A percentile compares a stretch with the other conserved stretches of the same genome.
Evolutionary conservation across 257 asterid species (phyloP).

Genomic region (Solanum corneliomulleri): DNA sequence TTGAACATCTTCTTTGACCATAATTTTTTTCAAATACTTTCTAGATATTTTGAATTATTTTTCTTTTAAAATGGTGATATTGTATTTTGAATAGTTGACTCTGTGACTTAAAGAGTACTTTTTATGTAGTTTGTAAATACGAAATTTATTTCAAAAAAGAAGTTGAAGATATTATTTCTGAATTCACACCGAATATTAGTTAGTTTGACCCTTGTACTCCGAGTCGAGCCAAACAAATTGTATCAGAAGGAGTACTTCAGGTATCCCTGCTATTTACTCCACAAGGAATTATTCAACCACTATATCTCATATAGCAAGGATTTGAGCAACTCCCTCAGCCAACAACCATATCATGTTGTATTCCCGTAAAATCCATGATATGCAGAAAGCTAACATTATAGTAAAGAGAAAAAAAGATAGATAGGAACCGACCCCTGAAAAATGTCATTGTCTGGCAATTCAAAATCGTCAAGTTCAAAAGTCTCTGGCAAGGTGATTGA

Average conservation of each 20-base stretch:
- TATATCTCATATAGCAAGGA: background rate
- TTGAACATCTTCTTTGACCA: background rate
- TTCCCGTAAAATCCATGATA: background rate
- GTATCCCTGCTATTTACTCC: background rate
- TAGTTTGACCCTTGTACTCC: background rate
- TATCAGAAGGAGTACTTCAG: background rate
- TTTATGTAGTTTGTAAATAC: background rate
- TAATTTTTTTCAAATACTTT: background rate
- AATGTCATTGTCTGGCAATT: constrained; percentile 88
- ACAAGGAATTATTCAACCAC: background rate
- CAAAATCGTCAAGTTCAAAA: constrained; percentile 98
- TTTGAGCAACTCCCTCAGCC: background rate
- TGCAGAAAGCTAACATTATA: background rate
- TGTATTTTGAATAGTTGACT: background rate
- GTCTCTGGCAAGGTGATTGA: constrained; percentile 97
- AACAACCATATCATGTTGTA: background rate
- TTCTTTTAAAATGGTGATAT: background rate
- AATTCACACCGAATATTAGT: background rate
- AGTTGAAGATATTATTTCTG: background rate
- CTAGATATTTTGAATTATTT: background rate
- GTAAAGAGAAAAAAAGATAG: background rate
- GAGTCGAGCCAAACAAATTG: background rate
- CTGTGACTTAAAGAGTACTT: background rate
- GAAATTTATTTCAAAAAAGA: background rate
- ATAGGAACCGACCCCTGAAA: constrained; percentile 64